These are phyloP conservation scores for slime mould (Dictyostelium discoideum) DNA, from an alignment of 78 protist species.

Conservation along the genomic window DNA sequence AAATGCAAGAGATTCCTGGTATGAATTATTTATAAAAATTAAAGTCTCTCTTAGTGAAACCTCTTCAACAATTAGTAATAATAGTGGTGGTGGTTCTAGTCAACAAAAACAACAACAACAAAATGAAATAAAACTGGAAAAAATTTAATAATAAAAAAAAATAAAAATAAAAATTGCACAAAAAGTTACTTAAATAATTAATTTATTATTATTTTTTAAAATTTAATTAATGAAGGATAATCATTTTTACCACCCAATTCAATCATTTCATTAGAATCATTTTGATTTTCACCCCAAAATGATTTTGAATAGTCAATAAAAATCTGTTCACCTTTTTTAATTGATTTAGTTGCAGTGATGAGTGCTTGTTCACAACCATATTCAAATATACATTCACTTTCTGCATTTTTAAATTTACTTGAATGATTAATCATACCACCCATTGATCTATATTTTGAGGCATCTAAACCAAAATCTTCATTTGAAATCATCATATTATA, in stretches of 20 bases:
- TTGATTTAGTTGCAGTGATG: slow-evolving; percentile 69
- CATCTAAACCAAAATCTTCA: slow-evolving; percentile 78
- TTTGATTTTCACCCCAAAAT: slow-evolving; percentile 32
- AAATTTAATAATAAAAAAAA: not conserved
- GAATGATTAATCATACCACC: slow-evolving; percentile 86
- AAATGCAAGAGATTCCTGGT: slow-evolving; percentile 2
- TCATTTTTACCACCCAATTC: slow-evolving; percentile 49
- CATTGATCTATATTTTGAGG: slow-evolving; percentile 49
- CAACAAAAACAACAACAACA: not conserved
- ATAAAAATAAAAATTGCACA: not conserved
- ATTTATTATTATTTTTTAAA: not conserved
- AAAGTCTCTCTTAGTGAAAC: not conserved
- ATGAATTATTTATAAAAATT: not conserved
- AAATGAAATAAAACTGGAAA: not conserved
- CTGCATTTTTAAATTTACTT: slow-evolving; percentile 47
- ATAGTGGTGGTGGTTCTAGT: not conserved
- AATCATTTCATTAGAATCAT: not conserved
- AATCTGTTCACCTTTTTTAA: slow-evolving; percentile 64
- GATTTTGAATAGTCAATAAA: slow-evolving; percentile 73
- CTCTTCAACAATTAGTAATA: not conserved
- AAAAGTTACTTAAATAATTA: not conserved
- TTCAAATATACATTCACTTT: slow-evolving; percentile 76
- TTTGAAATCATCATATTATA: slow-evolving; percentile 78
- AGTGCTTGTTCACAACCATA: slow-evolving; percentile 82
- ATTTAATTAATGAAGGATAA: slow-evolving; percentile 55